Evolutionary conservation across 2,329 filamentous ascomycete genomes (phyloP).

Genomic region (Madurella mycetomatis): DNA sequence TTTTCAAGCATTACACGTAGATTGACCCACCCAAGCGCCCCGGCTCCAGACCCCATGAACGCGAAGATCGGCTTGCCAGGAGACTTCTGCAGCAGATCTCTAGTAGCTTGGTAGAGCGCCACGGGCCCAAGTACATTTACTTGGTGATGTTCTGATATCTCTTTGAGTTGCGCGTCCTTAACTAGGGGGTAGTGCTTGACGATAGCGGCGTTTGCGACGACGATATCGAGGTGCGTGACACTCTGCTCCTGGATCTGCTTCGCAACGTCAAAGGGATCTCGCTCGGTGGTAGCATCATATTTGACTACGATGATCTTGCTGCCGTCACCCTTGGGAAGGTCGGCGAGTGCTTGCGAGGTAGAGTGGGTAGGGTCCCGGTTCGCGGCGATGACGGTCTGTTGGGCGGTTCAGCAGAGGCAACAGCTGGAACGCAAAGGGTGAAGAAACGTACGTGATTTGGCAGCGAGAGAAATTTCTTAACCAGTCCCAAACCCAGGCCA

Average conservation of each 20-base stretch:
- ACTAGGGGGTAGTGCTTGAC: conserved; percentile 31
- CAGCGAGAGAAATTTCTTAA: conserved; percentile 39
- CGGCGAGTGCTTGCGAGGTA: conserved; percentile 29
- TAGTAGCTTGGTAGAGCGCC: conserved; percentile 41
- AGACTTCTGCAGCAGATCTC: conserved; percentile 35
- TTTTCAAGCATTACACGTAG: not conserved
- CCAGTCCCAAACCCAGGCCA: conserved; percentile 35
- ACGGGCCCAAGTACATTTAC: conserved; percentile 42
- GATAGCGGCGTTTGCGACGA: conserved; percentile 51
- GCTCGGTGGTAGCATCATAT: conserved; percentile 36
- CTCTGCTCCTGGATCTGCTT: conserved; percentile 29
- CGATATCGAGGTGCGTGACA: conserved; percentile 43
- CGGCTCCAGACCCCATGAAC: conserved; percentile 34
- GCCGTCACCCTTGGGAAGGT: conserved; percentile 33
- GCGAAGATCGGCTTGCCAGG: conserved; percentile 34
- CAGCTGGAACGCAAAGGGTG: conserved; percentile 23
- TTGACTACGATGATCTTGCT: conserved; percentile 40
- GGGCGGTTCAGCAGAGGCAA: not conserved
- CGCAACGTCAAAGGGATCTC: conserved; percentile 31
- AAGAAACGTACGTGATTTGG: conserved; percentile 46
- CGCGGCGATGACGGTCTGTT: conserved; percentile 34
- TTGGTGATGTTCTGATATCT: conserved; percentile 36
- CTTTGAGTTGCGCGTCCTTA: conserved; percentile 31
- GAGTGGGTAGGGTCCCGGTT: conserved; percentile 33
- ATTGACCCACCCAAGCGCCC: conserved; percentile 17